Percentiles rank a stretch among this genome's conserved stretches.
These are phyloP conservation scores for Thuja plicata DNA, from an alignment of 83 land plant genomes.

Conservation along the genomic window DNA sequence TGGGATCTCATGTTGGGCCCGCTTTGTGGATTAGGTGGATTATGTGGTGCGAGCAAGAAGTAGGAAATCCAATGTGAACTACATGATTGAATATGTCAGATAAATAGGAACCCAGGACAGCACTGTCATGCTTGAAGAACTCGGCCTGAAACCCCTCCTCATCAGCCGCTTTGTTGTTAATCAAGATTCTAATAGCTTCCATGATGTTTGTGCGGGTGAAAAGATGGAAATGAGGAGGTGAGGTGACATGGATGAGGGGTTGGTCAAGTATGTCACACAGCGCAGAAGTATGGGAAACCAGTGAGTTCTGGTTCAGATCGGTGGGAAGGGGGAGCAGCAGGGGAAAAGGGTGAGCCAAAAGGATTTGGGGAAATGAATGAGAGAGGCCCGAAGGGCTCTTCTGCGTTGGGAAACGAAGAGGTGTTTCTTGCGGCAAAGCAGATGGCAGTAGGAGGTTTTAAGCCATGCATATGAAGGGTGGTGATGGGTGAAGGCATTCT, in stretches of 20 bases:
- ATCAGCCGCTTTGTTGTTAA: background rate
- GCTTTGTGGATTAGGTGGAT: too few species aligned
- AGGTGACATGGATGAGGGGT: background rate
- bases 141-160: background rate
- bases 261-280: background rate
- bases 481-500: too few species aligned
- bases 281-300: background rate
- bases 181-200: background rate
- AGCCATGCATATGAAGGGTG: too few species aligned
- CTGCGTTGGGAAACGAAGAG: background rate
- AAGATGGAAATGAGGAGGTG: too few species aligned
- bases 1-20: too few species aligned
- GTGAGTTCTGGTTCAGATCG: background rate
- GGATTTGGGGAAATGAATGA: background rate
- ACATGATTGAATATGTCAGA: background rate
- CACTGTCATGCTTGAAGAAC: background rate
- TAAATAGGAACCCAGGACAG: background rate
- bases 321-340: background rate
- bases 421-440: background rate
- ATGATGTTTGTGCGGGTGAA: background rate
- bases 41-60: too few species aligned
- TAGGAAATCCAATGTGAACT: background rate
- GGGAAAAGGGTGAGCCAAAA: too few species aligned
- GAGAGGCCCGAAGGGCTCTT: background rate
- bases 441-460: background rate